Percentiles rank a stretch among this genome's conserved stretches.
These are phyloP conservation scores for Piromyces finnis DNA, from an alignment of 192 early-diverging fungal genomes.

Conservation along the genomic window DNA sequence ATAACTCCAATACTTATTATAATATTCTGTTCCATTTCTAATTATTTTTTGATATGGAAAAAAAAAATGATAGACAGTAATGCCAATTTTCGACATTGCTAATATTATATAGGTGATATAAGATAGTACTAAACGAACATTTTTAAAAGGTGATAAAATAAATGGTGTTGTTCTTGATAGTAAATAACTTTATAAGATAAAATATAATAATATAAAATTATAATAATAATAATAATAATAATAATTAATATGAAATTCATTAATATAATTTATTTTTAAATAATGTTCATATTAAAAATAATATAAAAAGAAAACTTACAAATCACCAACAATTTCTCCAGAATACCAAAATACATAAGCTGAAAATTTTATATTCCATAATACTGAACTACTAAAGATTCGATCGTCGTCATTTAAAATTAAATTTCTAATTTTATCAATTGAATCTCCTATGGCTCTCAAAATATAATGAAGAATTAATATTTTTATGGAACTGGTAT, in stretches of 20 bases:
- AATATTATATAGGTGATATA: neutral
- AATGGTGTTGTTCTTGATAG: neutral
- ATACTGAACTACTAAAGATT: neutral
- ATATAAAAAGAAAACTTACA: neutral
- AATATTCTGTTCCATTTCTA: neutral
- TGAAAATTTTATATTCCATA: neutral
- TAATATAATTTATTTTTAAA: too few relatives aligned
- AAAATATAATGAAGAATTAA: neutral
- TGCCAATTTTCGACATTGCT: neutral
- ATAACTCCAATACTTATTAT: neutral
- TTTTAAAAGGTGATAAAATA: neutral
- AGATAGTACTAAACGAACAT: neutral
- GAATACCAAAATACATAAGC: neutral
- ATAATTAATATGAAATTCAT: too few relatives aligned
- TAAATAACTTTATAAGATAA: neutral
- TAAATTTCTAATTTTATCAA: neutral
- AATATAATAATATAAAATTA: too few relatives aligned
- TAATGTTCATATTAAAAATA: too few relatives aligned
- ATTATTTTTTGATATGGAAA: neutral
- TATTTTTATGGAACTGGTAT: neutral
- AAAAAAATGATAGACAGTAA: neutral
- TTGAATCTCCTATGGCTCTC: neutral
- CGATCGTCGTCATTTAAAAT: neutral
- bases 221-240: too few relatives aligned
- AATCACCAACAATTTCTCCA: neutral